Evolutionary conservation across 495 filamentous ascomycete genomes (phyloP).

Genomic region (Tuber umbilicatum): DNA sequence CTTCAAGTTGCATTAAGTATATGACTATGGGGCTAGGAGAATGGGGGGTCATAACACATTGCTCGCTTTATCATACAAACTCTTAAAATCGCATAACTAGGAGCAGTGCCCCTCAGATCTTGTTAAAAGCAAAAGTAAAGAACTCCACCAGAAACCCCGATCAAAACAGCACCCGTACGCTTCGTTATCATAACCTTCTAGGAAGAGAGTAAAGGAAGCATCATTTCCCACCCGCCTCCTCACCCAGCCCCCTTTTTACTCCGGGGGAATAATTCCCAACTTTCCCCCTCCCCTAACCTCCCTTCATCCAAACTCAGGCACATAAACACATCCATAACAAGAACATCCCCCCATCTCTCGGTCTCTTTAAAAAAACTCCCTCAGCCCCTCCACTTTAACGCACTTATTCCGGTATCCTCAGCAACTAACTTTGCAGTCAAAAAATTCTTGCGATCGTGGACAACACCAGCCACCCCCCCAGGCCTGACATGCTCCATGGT

Average conservation of each 20-base stretch:
- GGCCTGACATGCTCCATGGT: conserved; percentile 70
- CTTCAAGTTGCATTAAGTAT: not conserved
- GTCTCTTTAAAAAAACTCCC: conserved; percentile 49
- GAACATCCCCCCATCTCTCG: conserved; percentile 51
- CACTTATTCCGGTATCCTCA: conserved; percentile 90
- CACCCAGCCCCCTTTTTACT: conserved; percentile 56
- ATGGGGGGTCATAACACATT: not conserved
- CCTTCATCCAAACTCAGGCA: conserved; percentile 87
- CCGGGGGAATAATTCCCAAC: conserved; percentile 97
- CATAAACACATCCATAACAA: conserved; percentile 76
- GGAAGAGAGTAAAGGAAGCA: not conserved
- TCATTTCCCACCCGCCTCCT: not conserved
- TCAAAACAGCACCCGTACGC: not conserved
- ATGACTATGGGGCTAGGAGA: not conserved
- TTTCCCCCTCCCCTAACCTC: conserved; percentile 71
- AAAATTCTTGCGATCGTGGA: conserved; percentile 88
- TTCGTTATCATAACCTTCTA: not conserved
- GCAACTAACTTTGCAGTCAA: conserved; percentile 89
- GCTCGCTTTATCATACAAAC: not conserved
- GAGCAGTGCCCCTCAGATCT: not conserved
- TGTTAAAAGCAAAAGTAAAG: not conserved
- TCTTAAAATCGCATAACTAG: not conserved
- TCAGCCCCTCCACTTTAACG: conserved; percentile 76
- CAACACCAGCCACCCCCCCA: conserved; percentile 86
- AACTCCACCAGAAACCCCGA: not conserved